Base-by-base conservation (phyloP, 495 filamentous ascomycete genomes). In the Aspergillus asperescens region DNA sequence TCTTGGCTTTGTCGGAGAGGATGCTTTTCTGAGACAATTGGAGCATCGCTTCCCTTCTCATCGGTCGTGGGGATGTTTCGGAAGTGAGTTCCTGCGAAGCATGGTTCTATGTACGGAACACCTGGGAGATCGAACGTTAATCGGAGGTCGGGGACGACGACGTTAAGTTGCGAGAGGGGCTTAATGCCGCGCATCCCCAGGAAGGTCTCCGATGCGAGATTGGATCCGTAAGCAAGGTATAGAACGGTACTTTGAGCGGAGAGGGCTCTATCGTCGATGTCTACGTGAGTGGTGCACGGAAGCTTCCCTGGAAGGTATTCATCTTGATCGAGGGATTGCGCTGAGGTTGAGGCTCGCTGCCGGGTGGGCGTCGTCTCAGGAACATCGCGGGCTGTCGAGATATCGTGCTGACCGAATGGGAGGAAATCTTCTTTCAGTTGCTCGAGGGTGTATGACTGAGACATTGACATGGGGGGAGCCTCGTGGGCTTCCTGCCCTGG, bases 181-280 rank as follows among this genome's bases (percentile, higher is more conserved):
- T 77, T 80, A 62, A 97, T 90, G 54, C 84, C 85, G 10, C 90
- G 83, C 25, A 57, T 68, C 40, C 85, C 88, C 23, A 80, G 77
- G 65, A 97, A 96, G 1, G 86, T 90, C 60, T 84, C 65, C 15
- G 83, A 75, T 45, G 72, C 78, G 50, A 98, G 79, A 64, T 97
- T 98, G 43, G 90, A 95, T 55, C 93, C 93, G 59, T 98, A 98
- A 32, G 93, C 93, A 9, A 98, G 81, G 71, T 97, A 98, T 39
- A 95, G 78, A 43, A 95, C 74, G 2, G 88, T 89, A 22, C 75
- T 48, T 20, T 62, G 48, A 27, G 57, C 31, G 2, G 52, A 56
- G 12, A 28, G 24, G 13, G 35, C 37, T 16, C 38, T 50, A 23
- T 65, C 52, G 24, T 58, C 47, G 4, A 61, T 42, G 13, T 31